A percentile compares a stretch with the other conserved stretches of the same genome.
Conservation (phyloP, 306 rosid species). For the Alnus glutinosa region DNA sequence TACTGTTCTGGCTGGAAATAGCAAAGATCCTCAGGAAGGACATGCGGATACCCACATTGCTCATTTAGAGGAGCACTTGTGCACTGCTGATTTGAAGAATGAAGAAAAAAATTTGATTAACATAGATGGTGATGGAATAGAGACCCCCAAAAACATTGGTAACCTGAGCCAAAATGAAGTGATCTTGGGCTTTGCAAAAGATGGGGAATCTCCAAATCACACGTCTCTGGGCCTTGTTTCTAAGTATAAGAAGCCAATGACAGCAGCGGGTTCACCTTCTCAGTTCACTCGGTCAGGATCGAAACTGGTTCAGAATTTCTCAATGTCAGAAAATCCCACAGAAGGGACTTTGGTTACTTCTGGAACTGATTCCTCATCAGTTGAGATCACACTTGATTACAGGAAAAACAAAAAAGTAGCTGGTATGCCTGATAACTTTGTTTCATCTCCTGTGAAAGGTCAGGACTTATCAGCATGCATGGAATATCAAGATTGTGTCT, state of each 20-base stretch:
- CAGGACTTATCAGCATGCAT: conserved; percentile 25
- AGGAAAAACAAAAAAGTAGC: conserved; percentile 23
- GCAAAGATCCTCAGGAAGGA: conserved; percentile 34
- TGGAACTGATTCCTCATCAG: conserved; percentile 27
- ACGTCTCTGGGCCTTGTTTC: conserved; percentile 26
- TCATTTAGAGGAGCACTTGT: conserved; percentile 40
- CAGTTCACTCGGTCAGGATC: conserved; percentile 34
- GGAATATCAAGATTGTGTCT: conserved; percentile 30
- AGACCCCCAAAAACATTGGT: conserved; percentile 29
- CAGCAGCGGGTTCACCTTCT: conserved; percentile 32
- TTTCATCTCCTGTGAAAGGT: conserved; percentile 39
- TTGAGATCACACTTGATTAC: conserved; percentile 23
- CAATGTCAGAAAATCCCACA: conserved; percentile 27
- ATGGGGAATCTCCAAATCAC: conserved; percentile 29
- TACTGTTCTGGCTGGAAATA: conserved; percentile 19
- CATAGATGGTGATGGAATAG: conserved; percentile 32
- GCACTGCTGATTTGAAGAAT: conserved; percentile 33
- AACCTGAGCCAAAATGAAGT: conserved; percentile 41
- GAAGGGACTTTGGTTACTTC: conserved; percentile 18
- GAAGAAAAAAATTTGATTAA: conserved; percentile 36
- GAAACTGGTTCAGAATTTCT: conserved; percentile 31
- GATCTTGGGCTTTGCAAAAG: conserved; percentile 24
- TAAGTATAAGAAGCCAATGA: conserved; percentile 20
- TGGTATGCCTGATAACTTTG: conserved; percentile 20
- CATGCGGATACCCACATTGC: conserved; percentile 39